phyloP scores from a whole-genome alignment of 768 basidiomycete species.

The Boletus rubroflammeus region DNA sequence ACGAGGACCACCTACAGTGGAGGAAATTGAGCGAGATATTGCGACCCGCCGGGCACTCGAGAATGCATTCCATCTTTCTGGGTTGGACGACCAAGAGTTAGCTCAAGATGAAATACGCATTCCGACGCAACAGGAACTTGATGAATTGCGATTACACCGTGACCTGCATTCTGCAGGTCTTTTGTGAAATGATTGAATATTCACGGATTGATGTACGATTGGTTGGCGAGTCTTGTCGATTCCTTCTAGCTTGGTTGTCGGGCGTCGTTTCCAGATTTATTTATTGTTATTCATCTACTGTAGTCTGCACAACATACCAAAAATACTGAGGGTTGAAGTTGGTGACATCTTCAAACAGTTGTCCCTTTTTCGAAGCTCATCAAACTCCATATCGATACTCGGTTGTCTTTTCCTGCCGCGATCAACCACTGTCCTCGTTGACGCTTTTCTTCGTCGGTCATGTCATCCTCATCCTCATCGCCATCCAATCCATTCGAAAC shows the following conservation, averaged over 20 bases:
- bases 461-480: constrained; percentile 44
- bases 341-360: background rate
- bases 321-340: background rate
- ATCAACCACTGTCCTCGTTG: constrained; percentile 59
- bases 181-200: constrained; percentile 29
- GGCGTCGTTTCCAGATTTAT: background rate
- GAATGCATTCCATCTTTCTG: constrained; percentile 47
- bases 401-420: constrained; percentile 61
- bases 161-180: constrained; percentile 56
- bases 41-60: constrained; percentile 50
- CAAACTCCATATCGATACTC: constrained; percentile 70
- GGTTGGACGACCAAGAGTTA: constrained; percentile 22
- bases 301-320: constrained; percentile 15
- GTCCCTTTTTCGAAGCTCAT: constrained; percentile 35
- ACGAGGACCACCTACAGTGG: constrained; percentile 25
- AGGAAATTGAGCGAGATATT: constrained; percentile 50
- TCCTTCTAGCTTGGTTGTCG: background rate
- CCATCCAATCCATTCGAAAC: constrained; percentile 15
- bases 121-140: constrained; percentile 30
- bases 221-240: background rate
- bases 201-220: constrained; percentile 5
- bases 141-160: constrained; percentile 46
- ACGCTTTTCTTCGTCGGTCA: constrained; percentile 41
- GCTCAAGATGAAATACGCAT: constrained; percentile 12
- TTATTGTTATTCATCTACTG: constrained; percentile 19